Evolutionary conservation across 2,329 filamentous ascomycete species (phyloP).

Genomic region (Cladosporium sp.): DNA sequence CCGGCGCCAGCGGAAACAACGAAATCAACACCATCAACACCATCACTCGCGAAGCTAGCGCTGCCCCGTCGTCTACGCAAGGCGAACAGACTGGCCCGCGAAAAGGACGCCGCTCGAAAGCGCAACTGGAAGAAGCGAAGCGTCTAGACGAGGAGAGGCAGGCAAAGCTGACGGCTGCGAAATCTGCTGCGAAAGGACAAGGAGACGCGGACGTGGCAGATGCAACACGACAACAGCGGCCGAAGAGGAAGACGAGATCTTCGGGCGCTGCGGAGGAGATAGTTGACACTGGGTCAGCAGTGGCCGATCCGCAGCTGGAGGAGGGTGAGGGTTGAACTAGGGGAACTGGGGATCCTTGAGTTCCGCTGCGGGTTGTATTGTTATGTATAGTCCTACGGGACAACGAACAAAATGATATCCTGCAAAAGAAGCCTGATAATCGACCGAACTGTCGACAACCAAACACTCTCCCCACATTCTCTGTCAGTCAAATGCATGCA

Average conservation of each 20-base stretch:
- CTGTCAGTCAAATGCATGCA: no score
- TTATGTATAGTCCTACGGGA: no score
- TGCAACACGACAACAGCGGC: not conserved
- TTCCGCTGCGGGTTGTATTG: no score
- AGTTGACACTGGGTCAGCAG: not conserved
- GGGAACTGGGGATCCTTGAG: no score
- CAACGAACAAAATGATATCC: no score
- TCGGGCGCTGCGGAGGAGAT: not conserved
- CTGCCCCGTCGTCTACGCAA: not conserved
- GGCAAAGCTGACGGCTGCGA: not conserved
- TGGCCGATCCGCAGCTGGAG: not conserved
- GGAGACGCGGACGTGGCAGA: not conserved
- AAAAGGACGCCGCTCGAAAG: conserved; percentile 2
- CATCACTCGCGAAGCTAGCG: not conserved
- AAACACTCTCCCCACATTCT: no score
- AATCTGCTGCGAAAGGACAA: not conserved
- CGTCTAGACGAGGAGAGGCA: not conserved
- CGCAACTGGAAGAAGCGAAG: conserved; percentile 7
- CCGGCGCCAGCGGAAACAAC: not conserved
- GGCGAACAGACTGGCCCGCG: not conserved
- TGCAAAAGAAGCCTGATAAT: no score
- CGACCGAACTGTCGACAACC: no score
- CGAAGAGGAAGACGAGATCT: not conserved
- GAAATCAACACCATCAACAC: not conserved
- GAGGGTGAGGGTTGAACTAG: not conserved